Conservation (phyloP, 139 green algal genomes). For the Chlamydomonas applanata region DNA sequence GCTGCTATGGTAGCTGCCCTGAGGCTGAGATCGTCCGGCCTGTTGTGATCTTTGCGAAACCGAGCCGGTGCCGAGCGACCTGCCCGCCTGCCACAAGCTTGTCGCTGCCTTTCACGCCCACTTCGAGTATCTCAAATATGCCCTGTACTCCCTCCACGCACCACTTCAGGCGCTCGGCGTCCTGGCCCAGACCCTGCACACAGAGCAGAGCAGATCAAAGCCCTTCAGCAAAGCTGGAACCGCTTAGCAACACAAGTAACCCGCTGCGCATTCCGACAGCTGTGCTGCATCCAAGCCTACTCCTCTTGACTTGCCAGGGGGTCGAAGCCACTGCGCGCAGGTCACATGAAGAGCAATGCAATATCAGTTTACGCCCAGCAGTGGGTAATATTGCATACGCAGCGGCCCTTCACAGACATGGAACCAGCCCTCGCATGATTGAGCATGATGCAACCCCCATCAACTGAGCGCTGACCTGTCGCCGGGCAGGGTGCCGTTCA, state of each 20-base stretch:
- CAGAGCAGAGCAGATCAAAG: not conserved
- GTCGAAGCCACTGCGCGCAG: slow-evolving; percentile 56
- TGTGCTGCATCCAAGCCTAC: slow-evolving; percentile 2
- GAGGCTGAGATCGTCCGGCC: no score
- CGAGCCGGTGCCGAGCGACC: no score
- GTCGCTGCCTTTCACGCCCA: no score
- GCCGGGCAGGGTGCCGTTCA: slow-evolving; percentile 14
- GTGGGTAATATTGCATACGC: not conserved
- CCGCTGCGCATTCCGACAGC: not conserved
- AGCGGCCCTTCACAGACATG: not conserved
- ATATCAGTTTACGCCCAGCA: not conserved
- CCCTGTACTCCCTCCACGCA: slow-evolving; percentile 36
- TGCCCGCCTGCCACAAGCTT: no score
- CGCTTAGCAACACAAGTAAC: no score
- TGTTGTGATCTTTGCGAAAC: not conserved
- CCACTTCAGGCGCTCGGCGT: slow-evolving; percentile 74
- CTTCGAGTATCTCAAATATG: no score
- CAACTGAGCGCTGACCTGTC: not conserved
- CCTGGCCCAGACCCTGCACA: slow-evolving; percentile 56
- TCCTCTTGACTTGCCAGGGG: slow-evolving; percentile 39
- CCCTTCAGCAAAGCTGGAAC: not conserved
- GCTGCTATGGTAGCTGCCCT: no score
- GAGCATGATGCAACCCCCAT: not conserved
- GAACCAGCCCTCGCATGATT: not conserved
- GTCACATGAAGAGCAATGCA: not conserved